phyloP scores from a whole-genome alignment of 192 early-diverging fungal species.

The Umbelopsis sp. region DNA sequence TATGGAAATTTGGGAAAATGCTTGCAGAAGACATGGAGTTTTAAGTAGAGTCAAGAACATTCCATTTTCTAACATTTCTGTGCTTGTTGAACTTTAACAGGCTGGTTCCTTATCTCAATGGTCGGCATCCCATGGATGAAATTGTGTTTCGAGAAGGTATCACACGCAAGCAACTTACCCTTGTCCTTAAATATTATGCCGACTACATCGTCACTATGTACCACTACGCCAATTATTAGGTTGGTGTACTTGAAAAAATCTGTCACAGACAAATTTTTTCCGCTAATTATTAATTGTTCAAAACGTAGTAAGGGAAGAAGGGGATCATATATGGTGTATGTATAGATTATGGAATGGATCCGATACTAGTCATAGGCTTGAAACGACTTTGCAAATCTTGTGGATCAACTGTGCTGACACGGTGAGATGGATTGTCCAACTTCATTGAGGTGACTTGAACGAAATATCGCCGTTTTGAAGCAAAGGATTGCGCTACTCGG shows the following conservation, averaged over 20 bases:
- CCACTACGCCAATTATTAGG: constrained; percentile 14
- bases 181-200: constrained; percentile 39
- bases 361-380: background rate
- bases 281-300: background rate
- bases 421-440: background rate
- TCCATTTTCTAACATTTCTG: background rate
- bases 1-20: too few species aligned
- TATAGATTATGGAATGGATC: background rate
- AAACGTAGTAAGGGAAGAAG: too few species aligned
- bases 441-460: background rate
- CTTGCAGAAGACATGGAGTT: too few species aligned
- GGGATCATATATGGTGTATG: background rate
- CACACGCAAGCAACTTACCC: constrained; percentile 29
- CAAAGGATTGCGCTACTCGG: background rate
- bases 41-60: too few species aligned
- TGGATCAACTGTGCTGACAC: background rate
- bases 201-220: constrained; percentile 36
- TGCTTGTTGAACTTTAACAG: constrained; percentile 27
- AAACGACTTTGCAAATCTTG: background rate
- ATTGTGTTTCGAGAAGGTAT: constrained; percentile 70
- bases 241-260: too few species aligned
- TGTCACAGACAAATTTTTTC: too few species aligned
- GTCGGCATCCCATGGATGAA: constrained; percentile 77
- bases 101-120: constrained; percentile 76
- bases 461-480: background rate